Evolutionary conservation across 805 yeast species (phyloP), one percentile per base, ranked within the genome.

Genomic region (Candida berthetii): DNA sequence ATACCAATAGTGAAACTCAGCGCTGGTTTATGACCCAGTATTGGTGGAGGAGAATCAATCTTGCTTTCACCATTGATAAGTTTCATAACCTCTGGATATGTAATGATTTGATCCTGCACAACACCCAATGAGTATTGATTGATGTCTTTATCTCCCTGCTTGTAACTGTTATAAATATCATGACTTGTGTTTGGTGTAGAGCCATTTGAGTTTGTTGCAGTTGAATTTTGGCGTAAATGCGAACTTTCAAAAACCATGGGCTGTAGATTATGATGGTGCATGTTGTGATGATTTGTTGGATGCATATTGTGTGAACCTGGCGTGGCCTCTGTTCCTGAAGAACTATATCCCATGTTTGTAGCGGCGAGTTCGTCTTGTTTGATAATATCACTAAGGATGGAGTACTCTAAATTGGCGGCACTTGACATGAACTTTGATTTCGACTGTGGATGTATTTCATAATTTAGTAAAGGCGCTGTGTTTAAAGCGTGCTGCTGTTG

Each of bases 331-430:
- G 17, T 37, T 34, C 15, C 37, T 32, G 19, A 42, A n/a, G 31
- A 37, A 11, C 39, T 38, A n/a, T 42, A 22, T 25, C 39, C 35
- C 15, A 41, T 41, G 19, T 41, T 42, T 4, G 31, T 19, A 9
- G 25, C 33, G 7, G 20, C 24, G 2, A 45, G 29, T 10, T 54
- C 49, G 25, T 64, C 69, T 42, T 58, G 62, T 29, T 76, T 77
- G 31, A 81, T 70, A 38, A 84, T 82, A 45, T 71, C 77, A 8
- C 88, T 81, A 25, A 84, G 61, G 3, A 83, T 78, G 3, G 86
- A 72, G 50, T 84, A 83, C 50, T 84, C 93, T 39, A 81, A 64
- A 52, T 81, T 83, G 0, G 87, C 89, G 1, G 93, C 89, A 29
- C 75, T 66, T 1, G 88, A 80, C 45, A 82, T 54, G 50, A 83